Base-by-base conservation (phyloP, 2,329 filamentous ascomycete genomes). In the Cercospora sp. region DNA sequence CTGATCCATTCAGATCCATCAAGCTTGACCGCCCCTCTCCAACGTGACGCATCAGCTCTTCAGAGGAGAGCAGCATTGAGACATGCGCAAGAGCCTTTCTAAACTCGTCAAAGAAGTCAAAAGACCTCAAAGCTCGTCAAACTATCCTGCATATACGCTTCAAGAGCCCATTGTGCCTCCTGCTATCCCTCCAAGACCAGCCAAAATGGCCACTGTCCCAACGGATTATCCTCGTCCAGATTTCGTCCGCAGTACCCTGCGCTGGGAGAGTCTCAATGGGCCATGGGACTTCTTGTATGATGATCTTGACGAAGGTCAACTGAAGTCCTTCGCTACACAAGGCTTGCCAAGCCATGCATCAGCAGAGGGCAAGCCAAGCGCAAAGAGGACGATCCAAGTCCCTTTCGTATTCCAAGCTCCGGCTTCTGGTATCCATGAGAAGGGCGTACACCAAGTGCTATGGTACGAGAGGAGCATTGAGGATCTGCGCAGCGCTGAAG, bases 281-380 rank as follows among this genome's bases (percentile, higher is more conserved):
- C 79, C 82, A 5, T 91, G 89, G 89, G 81, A 84, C 66, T 88
- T 91, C 73, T 77, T 87, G 58, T 90, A 90, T 68, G 89, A 91
- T 75, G 89, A 91, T 73, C 80, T 84, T 60, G 87, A 91, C 73
- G 75, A 82, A 55, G 89, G 89, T 0, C 79, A 87, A 1, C 67
- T 74, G 3, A 75, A 83, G 28, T 74, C 77, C 51, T 91, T 88
- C 88, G 84, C 88, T 5, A 65, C 82, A 5, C 76, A 76, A 1
- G 83, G 85, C 13, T 77, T 89, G 2, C 86, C 86, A 1, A 73
- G 78, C 9, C 77, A 80, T 60, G 79, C 65, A n/a, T 63, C 66
- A 6, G 33, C 60, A 8, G 63, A 70, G 26, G 68, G 68, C 1
- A 79, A 78, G 12, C 75, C 77, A 61, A 77, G 85, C 67, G 72